These are phyloP conservation scores for Lactarius deliciosus DNA, from an alignment of 768 basidiomycete genomes.

Conservation along the genomic window DNA sequence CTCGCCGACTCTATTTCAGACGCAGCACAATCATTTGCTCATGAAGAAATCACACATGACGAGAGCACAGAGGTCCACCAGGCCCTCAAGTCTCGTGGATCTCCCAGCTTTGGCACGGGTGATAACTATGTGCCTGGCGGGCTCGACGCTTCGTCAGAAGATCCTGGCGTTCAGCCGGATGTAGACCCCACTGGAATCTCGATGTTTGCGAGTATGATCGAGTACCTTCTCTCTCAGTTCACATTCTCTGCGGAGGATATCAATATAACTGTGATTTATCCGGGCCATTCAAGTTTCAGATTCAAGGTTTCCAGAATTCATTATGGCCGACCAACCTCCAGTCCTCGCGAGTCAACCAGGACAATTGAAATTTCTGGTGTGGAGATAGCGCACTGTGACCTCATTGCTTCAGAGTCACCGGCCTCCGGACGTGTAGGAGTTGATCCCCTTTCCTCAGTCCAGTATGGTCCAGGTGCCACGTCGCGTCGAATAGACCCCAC, in stretches of 20 bases:
- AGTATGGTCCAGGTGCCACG: neutral
- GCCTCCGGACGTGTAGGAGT: constrained; percentile 18
- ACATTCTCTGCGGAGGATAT: constrained; percentile 72
- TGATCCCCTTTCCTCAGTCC: constrained; percentile 27
- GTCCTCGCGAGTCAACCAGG: constrained; percentile 38
- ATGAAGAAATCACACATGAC: constrained; percentile 69
- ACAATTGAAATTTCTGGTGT: constrained; percentile 59
- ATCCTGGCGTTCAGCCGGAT: constrained; percentile 45
- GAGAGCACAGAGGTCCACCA: constrained; percentile 72
- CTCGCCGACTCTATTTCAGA: constrained; percentile 78
- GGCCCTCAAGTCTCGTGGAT: constrained; percentile 56
- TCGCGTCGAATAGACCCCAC: constrained; percentile 2
- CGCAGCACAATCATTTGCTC: constrained; percentile 84
- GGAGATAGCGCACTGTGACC: constrained; percentile 50
- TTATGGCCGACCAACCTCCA: constrained; percentile 50
- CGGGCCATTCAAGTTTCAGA: constrained; percentile 59
- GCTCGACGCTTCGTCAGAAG: constrained; percentile 50
- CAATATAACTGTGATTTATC: constrained; percentile 66
- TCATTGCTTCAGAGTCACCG: constrained; percentile 35
- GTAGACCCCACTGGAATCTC: constrained; percentile 73
- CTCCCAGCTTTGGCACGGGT: constrained; percentile 26
- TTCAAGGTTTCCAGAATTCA: constrained; percentile 55
- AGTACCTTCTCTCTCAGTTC: constrained; percentile 74
- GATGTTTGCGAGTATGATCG: constrained; percentile 76
- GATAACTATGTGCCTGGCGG: constrained; percentile 64